These are phyloP conservation scores for Solanum ossicruentum DNA, from an alignment of 257 asterid genomes.

Conservation along the genomic window DNA sequence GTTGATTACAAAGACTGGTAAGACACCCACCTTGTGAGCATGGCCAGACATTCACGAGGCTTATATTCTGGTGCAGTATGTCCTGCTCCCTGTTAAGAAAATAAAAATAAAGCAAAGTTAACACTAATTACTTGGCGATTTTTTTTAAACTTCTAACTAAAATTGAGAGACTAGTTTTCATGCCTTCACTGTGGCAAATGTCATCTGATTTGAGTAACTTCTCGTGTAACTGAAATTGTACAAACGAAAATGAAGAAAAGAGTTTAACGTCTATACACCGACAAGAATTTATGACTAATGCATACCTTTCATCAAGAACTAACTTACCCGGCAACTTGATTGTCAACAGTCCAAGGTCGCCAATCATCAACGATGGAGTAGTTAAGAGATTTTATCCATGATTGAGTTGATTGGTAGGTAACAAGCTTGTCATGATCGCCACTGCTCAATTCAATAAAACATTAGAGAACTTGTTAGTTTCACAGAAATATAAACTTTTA, in stretches of 20 bases:
- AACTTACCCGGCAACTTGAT: constrained; percentile 28
- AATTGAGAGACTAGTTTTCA: neutral
- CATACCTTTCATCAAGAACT: neutral
- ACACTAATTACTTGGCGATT: neutral
- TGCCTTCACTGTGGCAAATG: constrained; percentile 16
- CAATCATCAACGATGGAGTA: constrained; percentile 27
- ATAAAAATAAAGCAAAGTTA: neutral
- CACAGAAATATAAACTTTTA: too few species aligned
- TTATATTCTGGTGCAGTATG: neutral
- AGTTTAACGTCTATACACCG: neutral
- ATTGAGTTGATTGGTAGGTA: constrained; percentile 24
- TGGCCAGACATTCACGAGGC: neutral
- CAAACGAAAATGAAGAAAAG: neutral
- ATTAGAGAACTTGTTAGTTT: neutral
- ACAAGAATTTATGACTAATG: neutral
- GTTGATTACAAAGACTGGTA: neutral
- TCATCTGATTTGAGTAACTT: constrained; percentile 3
- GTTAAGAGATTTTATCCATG: constrained; percentile 34
- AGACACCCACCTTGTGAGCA: constrained; percentile 10
- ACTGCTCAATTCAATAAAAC: neutral
- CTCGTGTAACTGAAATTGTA: neutral
- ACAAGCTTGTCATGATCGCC: constrained; percentile 33
- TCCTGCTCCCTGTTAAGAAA: neutral
- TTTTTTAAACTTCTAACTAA: neutral
- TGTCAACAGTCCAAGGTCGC: constrained; percentile 22